Evolutionary conservation across 202 grass and related monocot species (phyloP).

Genomic region (Musa balbisiana): DNA sequence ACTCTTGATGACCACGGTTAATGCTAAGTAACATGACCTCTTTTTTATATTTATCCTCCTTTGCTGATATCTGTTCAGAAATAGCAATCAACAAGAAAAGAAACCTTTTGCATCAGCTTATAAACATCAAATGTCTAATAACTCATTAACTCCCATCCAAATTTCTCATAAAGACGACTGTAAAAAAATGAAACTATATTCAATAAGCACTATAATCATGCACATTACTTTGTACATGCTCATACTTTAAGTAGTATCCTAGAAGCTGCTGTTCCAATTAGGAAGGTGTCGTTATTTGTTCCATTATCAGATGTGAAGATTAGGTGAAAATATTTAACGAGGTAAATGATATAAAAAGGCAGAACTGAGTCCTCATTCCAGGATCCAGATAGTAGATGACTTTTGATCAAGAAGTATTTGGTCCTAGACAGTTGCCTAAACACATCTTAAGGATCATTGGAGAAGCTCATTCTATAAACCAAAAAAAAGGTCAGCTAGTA

Average conservation of each 20-base stretch:
- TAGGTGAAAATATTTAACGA: too few species aligned
- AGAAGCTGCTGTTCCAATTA: not conserved
- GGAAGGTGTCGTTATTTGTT: too few species aligned
- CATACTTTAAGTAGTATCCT: not conserved
- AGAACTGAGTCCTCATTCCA: too few species aligned
- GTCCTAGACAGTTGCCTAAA: too few species aligned
- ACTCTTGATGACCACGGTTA: constrained; percentile 56
- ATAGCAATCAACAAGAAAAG: constrained; percentile 1
- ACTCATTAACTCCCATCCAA: not conserved
- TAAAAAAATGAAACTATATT: not conserved
- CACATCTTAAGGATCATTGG: too few species aligned
- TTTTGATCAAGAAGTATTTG: too few species aligned
- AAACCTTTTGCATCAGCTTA: not conserved
- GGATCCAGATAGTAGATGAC: too few species aligned
- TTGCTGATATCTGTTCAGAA: constrained; percentile 56
- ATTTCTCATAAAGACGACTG: not conserved
- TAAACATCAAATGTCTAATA: constrained; percentile 25
- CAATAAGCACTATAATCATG: not conserved
- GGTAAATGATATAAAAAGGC: too few species aligned
- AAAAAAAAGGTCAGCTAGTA: too few species aligned
- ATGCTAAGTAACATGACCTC: constrained; percentile 56
- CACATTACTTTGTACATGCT: not conserved
- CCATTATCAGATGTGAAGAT: too few species aligned
- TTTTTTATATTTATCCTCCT: constrained; percentile 86
- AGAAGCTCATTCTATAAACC: not conserved